Evolutionary conservation across 2,329 filamentous ascomycete genomes (phyloP).

Genomic region (Plenodomus lindquistii): DNA sequence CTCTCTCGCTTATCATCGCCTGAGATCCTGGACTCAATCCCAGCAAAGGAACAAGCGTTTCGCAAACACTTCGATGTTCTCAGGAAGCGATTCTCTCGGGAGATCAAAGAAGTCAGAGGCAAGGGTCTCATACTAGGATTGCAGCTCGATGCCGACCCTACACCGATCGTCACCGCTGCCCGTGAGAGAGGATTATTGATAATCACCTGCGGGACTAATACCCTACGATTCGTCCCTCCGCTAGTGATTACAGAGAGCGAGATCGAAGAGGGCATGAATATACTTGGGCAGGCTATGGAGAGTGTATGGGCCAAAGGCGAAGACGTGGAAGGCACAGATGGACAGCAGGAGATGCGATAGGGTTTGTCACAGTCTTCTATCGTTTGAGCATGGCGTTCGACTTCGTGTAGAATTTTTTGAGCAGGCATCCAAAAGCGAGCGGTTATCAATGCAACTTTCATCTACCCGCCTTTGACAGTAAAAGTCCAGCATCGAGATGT

Average conservation of each 20-base stretch:
- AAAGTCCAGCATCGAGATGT: too few relatives aligned
- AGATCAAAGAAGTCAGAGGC: slow-evolving; percentile 80
- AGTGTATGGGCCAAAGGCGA: slow-evolving; percentile 54
- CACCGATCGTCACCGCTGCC: slow-evolving; percentile 78
- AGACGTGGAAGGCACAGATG: slow-evolving; percentile 33
- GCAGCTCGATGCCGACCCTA: slow-evolving; percentile 75
- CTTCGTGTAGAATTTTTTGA: neutral
- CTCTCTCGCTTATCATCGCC: slow-evolving; percentile 74
- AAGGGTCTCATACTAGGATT: slow-evolving; percentile 84
- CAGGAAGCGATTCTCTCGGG: slow-evolving; percentile 65
- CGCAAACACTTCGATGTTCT: slow-evolving; percentile 61
- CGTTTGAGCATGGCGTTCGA: slow-evolving; percentile 24
- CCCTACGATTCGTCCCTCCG: slow-evolving; percentile 87
- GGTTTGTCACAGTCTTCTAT: neutral
- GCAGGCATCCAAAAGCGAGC: neutral
- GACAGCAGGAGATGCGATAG: slow-evolving; percentile 41
- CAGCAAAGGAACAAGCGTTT: slow-evolving; percentile 67
- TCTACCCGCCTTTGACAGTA: too few relatives aligned
- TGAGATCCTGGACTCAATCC: slow-evolving; percentile 70
- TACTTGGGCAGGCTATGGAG: slow-evolving; percentile 70
- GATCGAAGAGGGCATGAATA: slow-evolving; percentile 75
- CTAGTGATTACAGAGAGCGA: slow-evolving; percentile 79
- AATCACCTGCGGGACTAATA: slow-evolving; percentile 92
- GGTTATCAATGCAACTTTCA: neutral
- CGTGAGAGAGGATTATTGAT: slow-evolving; percentile 84